These are phyloP conservation scores for Podila epigama DNA, from an alignment of 192 early-diverging fungal genomes.

Conservation along the genomic window DNA sequence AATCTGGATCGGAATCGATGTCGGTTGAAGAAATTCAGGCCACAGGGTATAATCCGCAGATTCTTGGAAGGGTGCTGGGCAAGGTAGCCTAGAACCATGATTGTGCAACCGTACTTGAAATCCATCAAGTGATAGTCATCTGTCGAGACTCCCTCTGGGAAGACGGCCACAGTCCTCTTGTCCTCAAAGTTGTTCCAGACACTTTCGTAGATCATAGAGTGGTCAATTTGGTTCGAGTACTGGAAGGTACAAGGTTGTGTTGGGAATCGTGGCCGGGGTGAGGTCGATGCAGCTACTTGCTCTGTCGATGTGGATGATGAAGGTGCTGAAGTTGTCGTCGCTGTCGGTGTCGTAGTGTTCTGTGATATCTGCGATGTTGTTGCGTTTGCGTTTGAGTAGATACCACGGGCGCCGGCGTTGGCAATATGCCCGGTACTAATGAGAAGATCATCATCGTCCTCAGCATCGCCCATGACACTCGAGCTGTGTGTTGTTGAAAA, in stretches of 20 bases:
- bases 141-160: conserved; percentile 52
- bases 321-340: background rate
- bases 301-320: background rate
- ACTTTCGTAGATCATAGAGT: conserved; percentile 49
- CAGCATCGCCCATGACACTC: background rate
- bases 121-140: conserved; percentile 52
- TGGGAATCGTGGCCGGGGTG: conserved; percentile 21
- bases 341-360: background rate
- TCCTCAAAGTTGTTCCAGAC: conserved; percentile 53
- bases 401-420: too few relatives aligned
- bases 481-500: conserved; percentile 23
- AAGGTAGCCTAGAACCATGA: conserved; percentile 53
- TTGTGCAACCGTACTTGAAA: conserved; percentile 55
- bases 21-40: conserved; percentile 55
- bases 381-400: too few relatives aligned
- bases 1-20: conserved; percentile 55
- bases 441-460: background rate
- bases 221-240: conserved; percentile 43
- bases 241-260: conserved; percentile 31
- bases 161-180: conserved; percentile 42
- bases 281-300: background rate
- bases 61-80: conserved; percentile 35
- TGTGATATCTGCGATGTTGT: background rate
- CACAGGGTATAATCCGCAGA: conserved; percentile 51
- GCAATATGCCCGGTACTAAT: background rate